Evolutionary conservation across 2,329 filamentous ascomycete species (phyloP).

Genomic region (Fusarium domesticum): DNA sequence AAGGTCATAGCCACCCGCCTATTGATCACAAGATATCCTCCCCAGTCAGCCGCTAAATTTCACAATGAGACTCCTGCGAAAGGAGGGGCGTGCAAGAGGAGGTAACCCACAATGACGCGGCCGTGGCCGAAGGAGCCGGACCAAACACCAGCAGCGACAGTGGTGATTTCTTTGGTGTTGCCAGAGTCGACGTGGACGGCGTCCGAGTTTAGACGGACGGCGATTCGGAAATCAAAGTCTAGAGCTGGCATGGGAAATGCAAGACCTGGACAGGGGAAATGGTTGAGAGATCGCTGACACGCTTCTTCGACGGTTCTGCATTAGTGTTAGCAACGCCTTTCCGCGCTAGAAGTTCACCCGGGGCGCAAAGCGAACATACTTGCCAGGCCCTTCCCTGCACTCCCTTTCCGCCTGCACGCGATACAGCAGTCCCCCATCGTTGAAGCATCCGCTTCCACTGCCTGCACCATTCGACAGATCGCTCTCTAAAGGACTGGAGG

Average conservation of each 20-base stretch:
- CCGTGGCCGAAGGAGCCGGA: constrained; percentile 49
- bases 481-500: constrained; percentile 2
- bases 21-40: constrained; percentile 16
- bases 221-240: constrained; percentile 50
- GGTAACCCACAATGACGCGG: constrained; percentile 42
- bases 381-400: constrained; percentile 27
- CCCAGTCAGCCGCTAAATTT: constrained; percentile 21
- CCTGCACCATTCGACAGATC: constrained; percentile 4
- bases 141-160: constrained; percentile 47
- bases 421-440: constrained; percentile 27
- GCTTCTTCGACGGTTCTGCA: constrained; percentile 37
- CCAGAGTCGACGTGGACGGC: constrained; percentile 43
- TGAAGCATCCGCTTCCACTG: constrained; percentile 22
- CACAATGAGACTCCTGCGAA: constrained; percentile 2
- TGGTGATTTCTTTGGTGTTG: constrained; percentile 48
- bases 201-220: constrained; percentile 44
- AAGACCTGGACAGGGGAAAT: constrained; percentile 42
- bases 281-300: constrained; percentile 38
- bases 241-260: constrained; percentile 46
- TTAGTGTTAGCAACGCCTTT: constrained; percentile 12
- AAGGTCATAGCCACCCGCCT: constrained; percentile 44
- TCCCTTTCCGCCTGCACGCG: constrained; percentile 28
- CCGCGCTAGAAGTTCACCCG: constrained; percentile 5
- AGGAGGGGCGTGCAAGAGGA: background rate
- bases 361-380: constrained; percentile 19